Conservation (phyloP, 768 basidiomycete genomes). For the Suillus occidentalis region DNA sequence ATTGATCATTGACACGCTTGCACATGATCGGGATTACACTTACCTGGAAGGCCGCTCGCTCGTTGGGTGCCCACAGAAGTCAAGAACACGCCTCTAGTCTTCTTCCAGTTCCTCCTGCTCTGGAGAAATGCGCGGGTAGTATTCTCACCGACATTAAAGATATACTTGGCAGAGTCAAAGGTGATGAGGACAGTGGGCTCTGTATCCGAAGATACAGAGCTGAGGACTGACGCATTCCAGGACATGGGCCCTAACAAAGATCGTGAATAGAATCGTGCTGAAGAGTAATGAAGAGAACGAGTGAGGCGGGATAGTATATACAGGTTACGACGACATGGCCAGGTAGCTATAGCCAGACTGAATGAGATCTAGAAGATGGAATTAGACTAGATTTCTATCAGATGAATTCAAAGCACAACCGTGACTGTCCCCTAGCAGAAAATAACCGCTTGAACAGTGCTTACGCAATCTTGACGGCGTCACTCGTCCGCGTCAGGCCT, state of each 20-base stretch:
- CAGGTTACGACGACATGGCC: not conserved
- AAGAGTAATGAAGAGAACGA: not conserved
- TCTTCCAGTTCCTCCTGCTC: conserved; percentile 63
- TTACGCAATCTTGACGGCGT: not conserved
- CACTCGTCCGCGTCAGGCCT: no score
- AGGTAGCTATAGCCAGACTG: conserved; percentile 1
- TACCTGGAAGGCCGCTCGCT: conserved; percentile 74
- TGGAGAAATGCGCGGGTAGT: conserved; percentile 74
- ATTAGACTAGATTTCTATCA: not conserved
- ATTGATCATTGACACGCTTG: not conserved
- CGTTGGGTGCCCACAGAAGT: conserved; percentile 63
- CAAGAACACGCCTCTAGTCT: conserved; percentile 70
- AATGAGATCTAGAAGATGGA: not conserved
- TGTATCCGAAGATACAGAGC: conserved; percentile 68
- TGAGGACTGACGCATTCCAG: conserved; percentile 66
- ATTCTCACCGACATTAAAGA: conserved; percentile 88
- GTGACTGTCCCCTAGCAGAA: not conserved
- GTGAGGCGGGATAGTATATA: not conserved
- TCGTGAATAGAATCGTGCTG: not conserved
- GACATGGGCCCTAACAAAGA: conserved; percentile 36
- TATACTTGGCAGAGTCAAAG: conserved; percentile 79
- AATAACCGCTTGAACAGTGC: not conserved
- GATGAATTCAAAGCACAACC: not conserved
- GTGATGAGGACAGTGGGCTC: conserved; percentile 73
- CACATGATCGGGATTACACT: conserved; percentile 12